These are phyloP conservation scores for Podospora didyma DNA, from an alignment of 495 filamentous ascomycete genomes.

Conservation along the genomic window DNA sequence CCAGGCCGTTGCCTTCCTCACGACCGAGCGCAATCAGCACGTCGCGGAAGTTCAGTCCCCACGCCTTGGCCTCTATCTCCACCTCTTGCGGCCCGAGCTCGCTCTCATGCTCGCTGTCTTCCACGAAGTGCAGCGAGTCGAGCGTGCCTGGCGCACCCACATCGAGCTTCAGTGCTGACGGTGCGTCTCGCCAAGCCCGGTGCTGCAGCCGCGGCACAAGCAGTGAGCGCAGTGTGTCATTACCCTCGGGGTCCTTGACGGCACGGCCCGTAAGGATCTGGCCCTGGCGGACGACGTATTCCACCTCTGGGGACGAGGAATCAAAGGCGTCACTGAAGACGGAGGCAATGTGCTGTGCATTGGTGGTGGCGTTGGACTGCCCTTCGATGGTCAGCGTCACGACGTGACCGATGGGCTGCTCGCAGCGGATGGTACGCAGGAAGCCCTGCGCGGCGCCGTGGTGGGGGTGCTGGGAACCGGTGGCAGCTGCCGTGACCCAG, in stretches of 20 bases:
- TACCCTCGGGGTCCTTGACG: slow-evolving; percentile 15
- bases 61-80: slow-evolving; percentile 27
- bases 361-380: background rate
- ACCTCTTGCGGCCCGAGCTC: slow-evolving; percentile 23
- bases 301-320: slow-evolving; percentile 11
- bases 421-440: slow-evolving; percentile 24
- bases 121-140: slow-evolving; percentile 22
- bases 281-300: slow-evolving; percentile 28
- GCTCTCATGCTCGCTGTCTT: slow-evolving; percentile 17
- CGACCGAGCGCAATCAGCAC: slow-evolving; percentile 43
- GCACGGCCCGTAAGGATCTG: slow-evolving; percentile 21
- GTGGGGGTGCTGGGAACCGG: slow-evolving; percentile 13
- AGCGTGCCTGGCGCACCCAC: slow-evolving; percentile 20
- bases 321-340: too few relatives aligned
- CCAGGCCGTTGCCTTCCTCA: slow-evolving; percentile 20
- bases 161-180: slow-evolving; percentile 20
- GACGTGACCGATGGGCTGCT: slow-evolving; percentile 25
- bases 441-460: slow-evolving; percentile 23
- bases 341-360: too few relatives aligned
- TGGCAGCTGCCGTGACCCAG: slow-evolving; percentile 21
- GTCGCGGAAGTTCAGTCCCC: slow-evolving; percentile 33
- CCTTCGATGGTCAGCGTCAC: slow-evolving; percentile 25
- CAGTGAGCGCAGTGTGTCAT: slow-evolving; percentile 13
- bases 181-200: slow-evolving; percentile 19
- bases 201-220: slow-evolving; percentile 15